Conservation (phyloP, 441 rosid genomes). For the Viola pubescens region DNA sequence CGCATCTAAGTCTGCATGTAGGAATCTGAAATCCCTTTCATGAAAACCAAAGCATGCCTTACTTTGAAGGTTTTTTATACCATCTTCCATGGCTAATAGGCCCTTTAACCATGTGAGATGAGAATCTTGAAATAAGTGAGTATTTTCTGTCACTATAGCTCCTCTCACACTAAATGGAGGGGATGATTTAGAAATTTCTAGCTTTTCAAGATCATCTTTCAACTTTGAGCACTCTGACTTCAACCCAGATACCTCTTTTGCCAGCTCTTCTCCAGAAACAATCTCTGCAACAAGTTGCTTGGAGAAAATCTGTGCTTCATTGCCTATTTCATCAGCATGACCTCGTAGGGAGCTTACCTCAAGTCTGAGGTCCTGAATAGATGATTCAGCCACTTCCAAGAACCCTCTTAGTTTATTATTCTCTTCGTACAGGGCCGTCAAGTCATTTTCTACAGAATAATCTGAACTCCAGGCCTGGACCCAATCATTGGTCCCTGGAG, state of each 20-base stretch:
- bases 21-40: slow-evolving; percentile 53
- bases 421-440: slow-evolving; percentile 64
- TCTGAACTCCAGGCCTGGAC: slow-evolving; percentile 74
- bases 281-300: slow-evolving; percentile 76
- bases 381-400: slow-evolving; percentile 72
- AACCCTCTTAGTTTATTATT: slow-evolving; percentile 71
- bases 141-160: slow-evolving; percentile 28
- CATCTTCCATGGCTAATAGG: slow-evolving; percentile 62
- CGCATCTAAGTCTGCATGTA: slow-evolving; percentile 60
- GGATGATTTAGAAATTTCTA: slow-evolving; percentile 32
- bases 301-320: slow-evolving; percentile 59
- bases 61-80: slow-evolving; percentile 60
- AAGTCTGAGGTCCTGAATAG: slow-evolving; percentile 64
- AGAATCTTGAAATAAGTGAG: slow-evolving; percentile 37
- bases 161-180: slow-evolving; percentile 29
- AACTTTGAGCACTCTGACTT: slow-evolving; percentile 73
- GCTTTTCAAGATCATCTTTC: slow-evolving; percentile 59
- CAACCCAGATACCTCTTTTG: slow-evolving; percentile 65
- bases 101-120: slow-evolving; percentile 65
- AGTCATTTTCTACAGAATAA: slow-evolving; percentile 54
- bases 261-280: slow-evolving; percentile 75
- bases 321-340: slow-evolving; percentile 72
- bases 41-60: slow-evolving; percentile 57
- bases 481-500: slow-evolving; percentile 50
- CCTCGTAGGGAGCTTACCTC: slow-evolving; percentile 65